Base-by-base conservation (phyloP, 257 asterid species). In the Jaltomata sinuosa region DNA sequence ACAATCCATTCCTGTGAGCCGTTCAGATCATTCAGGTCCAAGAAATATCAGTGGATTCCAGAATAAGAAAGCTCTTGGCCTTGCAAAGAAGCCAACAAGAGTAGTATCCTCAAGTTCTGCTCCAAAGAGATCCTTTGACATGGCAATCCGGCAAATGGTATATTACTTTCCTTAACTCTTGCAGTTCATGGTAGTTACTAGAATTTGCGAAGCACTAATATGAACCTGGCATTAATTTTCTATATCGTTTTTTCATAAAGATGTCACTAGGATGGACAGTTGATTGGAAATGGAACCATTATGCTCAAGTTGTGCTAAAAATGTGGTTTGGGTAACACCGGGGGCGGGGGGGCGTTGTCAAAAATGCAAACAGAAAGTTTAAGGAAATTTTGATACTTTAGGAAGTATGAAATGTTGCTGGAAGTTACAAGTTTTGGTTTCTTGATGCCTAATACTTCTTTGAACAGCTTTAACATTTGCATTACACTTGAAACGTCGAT, bases 91-190 rank as follows among this genome's bases (percentile, higher is more conserved):
- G 86, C 93, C 96, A 55, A 83, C 86, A 76, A 93, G 89, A 87
- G 76, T 85, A 72, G 85, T 91, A 86, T 90, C 91, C 76, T 85
- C 97, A 31, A 91, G 89, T 87, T 93, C 98, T 79, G 97, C 93
- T 83, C 98, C 99, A 5, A 96, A 94, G 89, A 91, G 99, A 92
- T 91, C 98, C 87, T 91, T 92, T 86, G 99, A 96, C 89, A 49
- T 89, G 92, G 94, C 97, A 81, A 91, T 92, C 83, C 92, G 97
- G 83, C 98, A 92, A 89, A 90, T 87, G 97, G 99, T 94, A 93
- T 79, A 86, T 82, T 74, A 83, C 82, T 82, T 87, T 88, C 42
- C 72, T 84, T 85, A 74, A 68, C 83, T 77, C 71, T 84, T 50
- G 81, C 40, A 4, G 36, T 29, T 62, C n/a, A 5, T 62, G 36